Conservation (phyloP, 2,329 filamentous ascomycete genomes). For the Drechmeria coniospora region DNA sequence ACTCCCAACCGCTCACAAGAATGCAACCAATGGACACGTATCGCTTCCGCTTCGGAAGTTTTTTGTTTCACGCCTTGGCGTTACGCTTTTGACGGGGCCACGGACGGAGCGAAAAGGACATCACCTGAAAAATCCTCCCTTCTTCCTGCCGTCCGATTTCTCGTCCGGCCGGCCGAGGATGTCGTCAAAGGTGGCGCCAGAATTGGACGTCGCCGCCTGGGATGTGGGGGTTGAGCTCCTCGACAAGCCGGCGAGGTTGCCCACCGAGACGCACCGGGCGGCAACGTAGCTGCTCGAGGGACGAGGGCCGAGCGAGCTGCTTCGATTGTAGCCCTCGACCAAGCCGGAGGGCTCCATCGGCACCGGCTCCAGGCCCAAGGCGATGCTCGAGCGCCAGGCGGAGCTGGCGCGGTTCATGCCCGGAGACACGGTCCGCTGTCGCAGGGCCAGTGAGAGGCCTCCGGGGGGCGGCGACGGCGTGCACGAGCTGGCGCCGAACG, state of each 20-base stretch:
- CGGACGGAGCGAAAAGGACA: no score
- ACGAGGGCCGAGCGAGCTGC: conserved; percentile 19
- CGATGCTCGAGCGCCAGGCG: conserved; percentile 26
- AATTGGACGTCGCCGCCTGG: conserved; percentile 10
- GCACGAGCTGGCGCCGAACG: conserved; percentile 7
- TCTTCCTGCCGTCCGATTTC: conserved; percentile 21
- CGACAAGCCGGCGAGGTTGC: conserved; percentile 17
- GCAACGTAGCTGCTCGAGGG: conserved; percentile 17
- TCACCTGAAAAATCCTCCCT: conserved; percentile 26
- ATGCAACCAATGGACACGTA: not conserved
- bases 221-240: conserved; percentile 7
- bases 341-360: conserved; percentile 18
- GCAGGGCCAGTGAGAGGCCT: conserved; percentile 13
- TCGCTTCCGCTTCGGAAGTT: no score
- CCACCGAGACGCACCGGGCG: conserved; percentile 18
- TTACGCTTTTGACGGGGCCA: no score
- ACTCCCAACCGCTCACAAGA: not conserved
- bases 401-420: conserved; percentile 17
- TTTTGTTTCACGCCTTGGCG: no score
- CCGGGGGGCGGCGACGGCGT: conserved; percentile 14
- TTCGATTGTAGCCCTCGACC: conserved; percentile 16
- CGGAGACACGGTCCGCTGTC: conserved; percentile 23
- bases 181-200: conserved; percentile 31
- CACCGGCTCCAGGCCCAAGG: conserved; percentile 26
- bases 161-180: conserved; percentile 24